Base-by-base conservation (phyloP, 2,329 filamentous ascomycete genomes). In the Cladophialophora psammophila region DNA sequence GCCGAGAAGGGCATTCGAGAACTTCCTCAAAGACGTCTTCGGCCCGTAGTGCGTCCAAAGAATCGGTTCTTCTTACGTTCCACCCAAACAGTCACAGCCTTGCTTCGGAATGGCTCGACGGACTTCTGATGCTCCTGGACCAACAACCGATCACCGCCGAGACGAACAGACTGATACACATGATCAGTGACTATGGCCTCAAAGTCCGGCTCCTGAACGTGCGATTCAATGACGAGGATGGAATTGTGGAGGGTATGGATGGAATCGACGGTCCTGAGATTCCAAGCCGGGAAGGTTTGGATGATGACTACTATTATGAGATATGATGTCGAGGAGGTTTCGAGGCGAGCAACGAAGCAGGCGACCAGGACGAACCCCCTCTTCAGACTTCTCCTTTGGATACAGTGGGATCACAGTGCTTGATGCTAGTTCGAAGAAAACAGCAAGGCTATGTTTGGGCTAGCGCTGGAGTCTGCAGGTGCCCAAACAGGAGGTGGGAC, bases 81-180 rank as follows among this genome's bases (percentile, higher is more conserved):
- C 89, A 93, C 77, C 94, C 94, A 5, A 83, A 88, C 66, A 91
- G 88, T 66, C 91, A 95, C 76, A 92, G 88, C 71, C 82, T 95
- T 56, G 95, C 95, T 9, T 96, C 93, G 0, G 95, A 99, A 80
- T 99, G 95, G 95, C 85, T 99, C 5, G 95, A 99, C 77, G 95
- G 95, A 0, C 81, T 99, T 71, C 85, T 98, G 64, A 96, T 99
- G 93, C 84, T 99, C 63, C 85, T 99, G 31, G 93, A 96, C 76
- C 95, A 99, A 79, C 88, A 94, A 66, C 95, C 95, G 20, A 97
- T 99, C 76, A 99, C 95, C n/a, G 88, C 93, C 2, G 94, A 98
- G 80, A 98, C 95, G 40, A 94, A 91, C 76, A 96, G 95, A 78
- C 82, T 98, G 69, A 90, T 97, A 62, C 88, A 90, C 63, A 82